Evolutionary conservation across 768 basidiomycete genomes (phyloP), one percentile per base, ranked within the genome.

Genomic region (Filobasidium wieringae): DNA sequence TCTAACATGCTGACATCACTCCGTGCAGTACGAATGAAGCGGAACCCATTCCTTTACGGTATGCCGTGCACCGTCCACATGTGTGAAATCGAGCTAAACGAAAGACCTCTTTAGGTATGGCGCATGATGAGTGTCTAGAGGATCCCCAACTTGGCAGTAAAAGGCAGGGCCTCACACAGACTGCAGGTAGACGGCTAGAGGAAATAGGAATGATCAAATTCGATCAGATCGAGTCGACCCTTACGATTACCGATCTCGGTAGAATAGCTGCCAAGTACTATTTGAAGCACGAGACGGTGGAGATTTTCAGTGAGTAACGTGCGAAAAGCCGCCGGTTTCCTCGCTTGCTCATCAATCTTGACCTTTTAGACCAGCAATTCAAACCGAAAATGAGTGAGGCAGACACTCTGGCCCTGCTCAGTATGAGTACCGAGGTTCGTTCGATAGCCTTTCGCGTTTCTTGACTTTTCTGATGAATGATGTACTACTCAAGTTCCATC

Each of bases 201-300:
- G 77, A 80, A 29, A 78, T 82, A 12, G 78, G 80, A 37, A 99
- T 99, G 95, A 84, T 96, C 53, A 77, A 80, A 43, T 87, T 84
- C 66, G 84, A 90, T 66, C 70, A 75, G 33, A 70, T 70, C 0
- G 79, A 76, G 4, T 82, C 80, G 12, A 74, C 79, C 1, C 84
- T 95, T 57, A 75, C 79, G 2, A 82, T 85, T 63, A 88, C 86
- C n/a, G 92, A 95, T 63, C 74, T 93, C 2, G 95, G 95, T n/a
- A 78, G 90, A 63, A 92, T 97, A 65, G 91, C 95, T 0, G 89
- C 93, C 4, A 92, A 87, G 74, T 99, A 95, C 73, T 99, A 97
- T 74, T 86, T 99, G 68, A 82, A 86, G 19, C 76, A 88, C 70
- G 76, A 81, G 41, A 90, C 88, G 4, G 84, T 97, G 33, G 88